Conservation (phyloP, 257 asterid species). For the Haberlea rhodopensis region DNA sequence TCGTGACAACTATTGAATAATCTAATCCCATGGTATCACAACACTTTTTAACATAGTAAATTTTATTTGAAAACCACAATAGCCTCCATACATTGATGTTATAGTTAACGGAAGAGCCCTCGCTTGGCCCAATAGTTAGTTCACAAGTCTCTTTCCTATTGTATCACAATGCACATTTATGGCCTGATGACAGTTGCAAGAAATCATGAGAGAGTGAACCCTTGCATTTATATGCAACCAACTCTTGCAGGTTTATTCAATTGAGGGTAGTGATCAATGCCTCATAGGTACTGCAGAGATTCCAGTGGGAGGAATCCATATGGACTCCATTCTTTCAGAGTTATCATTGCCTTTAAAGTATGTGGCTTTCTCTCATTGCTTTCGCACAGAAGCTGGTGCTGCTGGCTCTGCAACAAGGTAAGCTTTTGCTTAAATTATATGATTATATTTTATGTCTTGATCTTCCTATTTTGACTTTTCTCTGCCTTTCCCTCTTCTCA, state of each 20-base stretch:
- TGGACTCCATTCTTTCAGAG: conserved; percentile 84
- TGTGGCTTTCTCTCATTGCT: conserved; percentile 94
- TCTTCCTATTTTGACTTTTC: neutral
- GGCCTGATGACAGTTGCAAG: too few relatives aligned
- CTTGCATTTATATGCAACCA: conserved; percentile 9
- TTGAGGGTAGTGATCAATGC: conserved; percentile 91
- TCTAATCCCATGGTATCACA: neutral
- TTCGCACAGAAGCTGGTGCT: conserved; percentile 98
- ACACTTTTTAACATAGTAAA: neutral
- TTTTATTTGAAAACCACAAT: neutral
- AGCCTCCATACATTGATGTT: neutral
- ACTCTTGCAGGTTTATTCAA: conserved; percentile 78
- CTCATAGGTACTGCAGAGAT: conserved; percentile 97
- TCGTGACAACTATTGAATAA: neutral
- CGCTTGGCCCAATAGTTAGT: neutral
- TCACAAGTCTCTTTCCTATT: neutral
- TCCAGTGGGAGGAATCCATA: conserved; percentile 96
- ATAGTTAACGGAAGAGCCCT: neutral
- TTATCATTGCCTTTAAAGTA: conserved; percentile 80
- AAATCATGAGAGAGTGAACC: neutral
- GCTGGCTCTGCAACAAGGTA: conserved; percentile 95
- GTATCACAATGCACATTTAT: neutral
- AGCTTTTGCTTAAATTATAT: neutral
- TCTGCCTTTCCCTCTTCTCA: neutral
- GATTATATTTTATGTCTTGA: too few relatives aligned